phyloP scores from a whole-genome alignment of 345 rosid species.

The Euphorbia peplus region DNA sequence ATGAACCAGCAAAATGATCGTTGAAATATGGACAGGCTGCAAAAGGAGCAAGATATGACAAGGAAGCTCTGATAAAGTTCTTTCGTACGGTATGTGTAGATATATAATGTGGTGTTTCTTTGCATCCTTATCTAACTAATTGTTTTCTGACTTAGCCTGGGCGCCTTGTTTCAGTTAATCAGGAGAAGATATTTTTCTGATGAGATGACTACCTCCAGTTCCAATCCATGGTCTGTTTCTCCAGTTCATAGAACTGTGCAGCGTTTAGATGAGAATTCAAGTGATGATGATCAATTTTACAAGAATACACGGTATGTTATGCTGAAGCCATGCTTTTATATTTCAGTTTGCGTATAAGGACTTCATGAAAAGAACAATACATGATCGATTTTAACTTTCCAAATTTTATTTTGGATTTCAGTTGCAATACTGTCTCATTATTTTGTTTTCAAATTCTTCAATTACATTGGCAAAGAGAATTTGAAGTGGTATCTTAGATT shows the following conservation, averaged over 20 bases:
- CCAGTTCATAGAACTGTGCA: conserved; percentile 52
- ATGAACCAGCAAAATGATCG: neutral
- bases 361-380: neutral
- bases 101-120: neutral
- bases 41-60: conserved; percentile 91
- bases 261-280: conserved; percentile 65
- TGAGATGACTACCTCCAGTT: conserved; percentile 57
- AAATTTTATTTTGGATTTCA: too few relatives aligned
- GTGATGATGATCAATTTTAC: conserved; percentile 69
- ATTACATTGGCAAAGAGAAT: neutral
- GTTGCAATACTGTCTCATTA: neutral
- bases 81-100: conserved; percentile 63
- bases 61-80: conserved; percentile 83
- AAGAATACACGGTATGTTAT: conserved; percentile 53
- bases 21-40: conserved; percentile 65
- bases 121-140: neutral
- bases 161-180: conserved; percentile 57
- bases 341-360: neutral
- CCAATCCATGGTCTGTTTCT: conserved; percentile 75
- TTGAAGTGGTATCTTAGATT: too few relatives aligned
- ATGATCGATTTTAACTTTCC: neutral
- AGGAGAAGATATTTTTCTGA: conserved; percentile 93
- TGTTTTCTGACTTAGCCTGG: conserved; percentile 14
- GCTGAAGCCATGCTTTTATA: neutral
- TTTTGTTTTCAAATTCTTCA: neutral